These are phyloP conservation scores for Oryza officinalis DNA, from an alignment of 176 grass and related monocot genomes.

Conservation along the genomic window DNA sequence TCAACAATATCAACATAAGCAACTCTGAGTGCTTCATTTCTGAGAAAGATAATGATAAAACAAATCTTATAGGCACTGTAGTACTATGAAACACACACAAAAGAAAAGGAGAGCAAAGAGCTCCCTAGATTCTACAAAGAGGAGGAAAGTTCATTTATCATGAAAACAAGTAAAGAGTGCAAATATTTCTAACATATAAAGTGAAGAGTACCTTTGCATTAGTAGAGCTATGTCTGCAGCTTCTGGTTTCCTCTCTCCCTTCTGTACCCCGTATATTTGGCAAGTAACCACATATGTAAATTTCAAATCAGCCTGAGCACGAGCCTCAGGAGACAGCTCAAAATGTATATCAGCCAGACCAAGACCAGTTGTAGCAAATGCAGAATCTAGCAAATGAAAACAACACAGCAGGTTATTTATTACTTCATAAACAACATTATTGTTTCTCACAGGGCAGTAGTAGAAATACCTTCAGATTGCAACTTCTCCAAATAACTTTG, in stretches of 20 bases:
- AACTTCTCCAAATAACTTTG: slow-evolving; percentile 89
- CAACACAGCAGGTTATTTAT: slow-evolving; percentile 4
- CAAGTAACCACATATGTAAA: slow-evolving; percentile 96
- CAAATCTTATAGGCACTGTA: slow-evolving; percentile 28
- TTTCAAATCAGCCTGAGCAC: slow-evolving; percentile 86
- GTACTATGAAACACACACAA: background rate
- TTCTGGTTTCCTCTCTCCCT: slow-evolving; percentile 73
- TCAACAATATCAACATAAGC: slow-evolving; percentile 84
- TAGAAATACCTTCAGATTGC: slow-evolving; percentile 71
- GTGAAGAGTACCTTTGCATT: slow-evolving; percentile 71
- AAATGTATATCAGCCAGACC: slow-evolving; percentile 73
- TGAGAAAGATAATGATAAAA: slow-evolving; percentile 43
- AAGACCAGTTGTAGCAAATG: slow-evolving; percentile 45
- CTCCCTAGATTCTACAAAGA: background rate
- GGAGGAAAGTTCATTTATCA: background rate
- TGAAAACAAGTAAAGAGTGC: background rate
- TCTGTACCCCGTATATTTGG: slow-evolving; percentile 93
- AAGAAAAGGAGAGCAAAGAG: background rate
- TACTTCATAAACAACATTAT: slow-evolving; percentile 23
- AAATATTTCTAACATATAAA: slow-evolving; percentile 37
- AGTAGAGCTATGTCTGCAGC: slow-evolving; percentile 88
- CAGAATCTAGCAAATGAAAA: slow-evolving; percentile 48
- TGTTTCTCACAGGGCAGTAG: slow-evolving; percentile 27
- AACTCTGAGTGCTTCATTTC: slow-evolving; percentile 95
- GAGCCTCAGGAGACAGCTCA: slow-evolving; percentile 79